Percentiles rank a stretch among this genome's conserved stretches.
These are phyloP conservation scores for Sporothrix brunneoviolacea DNA, from an alignment of 2,329 filamentous ascomycete genomes.

Conservation along the genomic window DNA sequence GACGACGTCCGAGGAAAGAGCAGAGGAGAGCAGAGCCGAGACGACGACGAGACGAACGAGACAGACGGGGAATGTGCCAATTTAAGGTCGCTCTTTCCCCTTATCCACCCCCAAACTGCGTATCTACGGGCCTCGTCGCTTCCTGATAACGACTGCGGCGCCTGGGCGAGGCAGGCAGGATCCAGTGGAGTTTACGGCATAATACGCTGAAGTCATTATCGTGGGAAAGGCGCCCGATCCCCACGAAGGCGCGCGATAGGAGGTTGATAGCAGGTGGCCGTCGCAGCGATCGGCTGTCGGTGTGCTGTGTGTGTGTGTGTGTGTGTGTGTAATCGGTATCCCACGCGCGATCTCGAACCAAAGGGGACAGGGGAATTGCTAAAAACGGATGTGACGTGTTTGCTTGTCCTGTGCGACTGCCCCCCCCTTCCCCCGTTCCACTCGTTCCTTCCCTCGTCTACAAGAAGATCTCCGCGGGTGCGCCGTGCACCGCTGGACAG, in stretches of 20 bases:
- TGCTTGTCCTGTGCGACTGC: background rate
- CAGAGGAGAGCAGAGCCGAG: too few species aligned
- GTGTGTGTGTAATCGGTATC: too few species aligned
- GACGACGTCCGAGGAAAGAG: too few species aligned
- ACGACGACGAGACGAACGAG: too few species aligned
- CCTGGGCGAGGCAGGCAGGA: constrained; percentile 1
- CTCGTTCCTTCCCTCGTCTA: too few species aligned
- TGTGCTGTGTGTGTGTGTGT: too few species aligned
- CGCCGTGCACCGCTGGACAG: too few species aligned
- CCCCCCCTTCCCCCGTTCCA: background rate
- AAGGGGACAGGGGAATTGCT: too few species aligned
- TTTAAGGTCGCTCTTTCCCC: constrained; percentile 5
- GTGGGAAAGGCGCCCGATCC: background rate
- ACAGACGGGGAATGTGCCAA: background rate
- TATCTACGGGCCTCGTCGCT: background rate
- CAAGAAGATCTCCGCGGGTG: too few species aligned
- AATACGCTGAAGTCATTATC: constrained; percentile 8
- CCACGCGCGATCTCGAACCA: too few species aligned
- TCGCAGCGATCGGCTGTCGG: too few species aligned
- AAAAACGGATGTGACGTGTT: too few species aligned
- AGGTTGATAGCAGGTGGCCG: background rate
- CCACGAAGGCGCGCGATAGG: background rate
- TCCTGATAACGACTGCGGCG: constrained; percentile 5
- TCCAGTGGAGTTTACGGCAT: constrained; percentile 8
- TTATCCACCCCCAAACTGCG: background rate